A percentile compares a stretch with the other conserved stretches of the same genome.
Evolutionary conservation across 352 stramenopile species (phyloP).

Genomic region (Albugo laibachii): DNA sequence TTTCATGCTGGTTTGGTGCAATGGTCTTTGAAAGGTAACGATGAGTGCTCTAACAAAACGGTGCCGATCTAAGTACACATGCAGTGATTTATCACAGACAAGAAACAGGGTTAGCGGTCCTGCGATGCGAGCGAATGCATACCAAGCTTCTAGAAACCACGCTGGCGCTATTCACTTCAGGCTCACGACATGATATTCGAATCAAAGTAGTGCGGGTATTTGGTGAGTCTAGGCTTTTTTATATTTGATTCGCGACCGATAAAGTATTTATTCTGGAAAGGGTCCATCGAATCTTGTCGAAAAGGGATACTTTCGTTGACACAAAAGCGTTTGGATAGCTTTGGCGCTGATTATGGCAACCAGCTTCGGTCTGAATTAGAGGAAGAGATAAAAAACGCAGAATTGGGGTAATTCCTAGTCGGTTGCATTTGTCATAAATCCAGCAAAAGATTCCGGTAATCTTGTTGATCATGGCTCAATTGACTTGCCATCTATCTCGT

Average conservation of each 20-base stretch:
- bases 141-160: constrained; percentile 56
- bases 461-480: constrained; percentile 33
- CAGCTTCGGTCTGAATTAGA: background rate
- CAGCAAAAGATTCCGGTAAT: background rate
- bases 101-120: constrained; percentile 25
- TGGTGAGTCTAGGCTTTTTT: constrained; percentile 14
- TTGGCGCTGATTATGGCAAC: constrained; percentile 5
- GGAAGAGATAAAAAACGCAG: background rate
- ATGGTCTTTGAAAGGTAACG: constrained; percentile 58
- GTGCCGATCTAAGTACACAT: background rate
- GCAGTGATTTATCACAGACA: constrained; percentile 45
- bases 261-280: constrained; percentile 8
- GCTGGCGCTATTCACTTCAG: constrained; percentile 46
- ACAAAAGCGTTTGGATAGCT: constrained; percentile 19
- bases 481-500: constrained; percentile 58
- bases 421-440: background rate
- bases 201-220: constrained; percentile 44
- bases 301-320: constrained; percentile 29
- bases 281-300: constrained; percentile 25
- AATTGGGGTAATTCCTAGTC: background rate
- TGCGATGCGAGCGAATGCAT: constrained; percentile 45
- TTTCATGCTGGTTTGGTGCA: constrained; percentile 38
- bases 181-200: constrained; percentile 31
- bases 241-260: background rate
- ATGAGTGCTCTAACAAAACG: background rate